phyloP scores from a whole-genome alignment of 176 grass and related monocot genomes.

The Puya raimondii region DNA sequence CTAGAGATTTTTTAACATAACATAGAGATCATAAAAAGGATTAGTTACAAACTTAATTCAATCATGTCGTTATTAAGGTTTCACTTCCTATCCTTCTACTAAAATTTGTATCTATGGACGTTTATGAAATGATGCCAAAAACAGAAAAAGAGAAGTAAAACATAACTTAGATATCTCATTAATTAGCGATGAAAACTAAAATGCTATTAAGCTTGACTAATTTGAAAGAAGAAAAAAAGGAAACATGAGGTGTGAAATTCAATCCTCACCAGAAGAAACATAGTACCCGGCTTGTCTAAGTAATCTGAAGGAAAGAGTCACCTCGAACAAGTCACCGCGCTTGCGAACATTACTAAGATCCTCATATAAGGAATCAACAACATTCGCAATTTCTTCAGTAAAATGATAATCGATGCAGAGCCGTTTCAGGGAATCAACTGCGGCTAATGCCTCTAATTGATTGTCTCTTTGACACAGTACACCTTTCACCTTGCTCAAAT shows the following conservation, averaged over 20 bases:
- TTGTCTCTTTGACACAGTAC: background rate
- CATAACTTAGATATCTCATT: too few relatives aligned
- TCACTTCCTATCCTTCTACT: too few relatives aligned
- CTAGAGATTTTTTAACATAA: background rate
- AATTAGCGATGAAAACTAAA: too few relatives aligned
- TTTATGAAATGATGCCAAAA: too few relatives aligned
- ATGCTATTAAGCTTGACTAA: background rate
- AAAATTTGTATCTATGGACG: too few relatives aligned
- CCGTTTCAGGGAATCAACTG: background rate
- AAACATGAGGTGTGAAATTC: background rate
- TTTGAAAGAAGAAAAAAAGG: too few relatives aligned
- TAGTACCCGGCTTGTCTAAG: slow-evolving; percentile 3
- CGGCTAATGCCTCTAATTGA: background rate
- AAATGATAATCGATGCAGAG: background rate
- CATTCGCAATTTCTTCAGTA: background rate
- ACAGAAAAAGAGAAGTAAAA: too few relatives aligned
- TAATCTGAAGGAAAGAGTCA: background rate
- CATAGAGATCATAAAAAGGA: too few relatives aligned
- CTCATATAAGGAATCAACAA: slow-evolving; percentile 1
- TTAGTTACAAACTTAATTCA: too few relatives aligned
- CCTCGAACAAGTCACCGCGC: background rate
- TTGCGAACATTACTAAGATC: background rate
- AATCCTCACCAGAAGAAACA: background rate
- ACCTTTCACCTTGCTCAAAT: background rate
- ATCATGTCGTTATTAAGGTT: too few relatives aligned